Base-by-base conservation (phyloP, 139 green algal species). In the Chlorella sp. region DNA sequence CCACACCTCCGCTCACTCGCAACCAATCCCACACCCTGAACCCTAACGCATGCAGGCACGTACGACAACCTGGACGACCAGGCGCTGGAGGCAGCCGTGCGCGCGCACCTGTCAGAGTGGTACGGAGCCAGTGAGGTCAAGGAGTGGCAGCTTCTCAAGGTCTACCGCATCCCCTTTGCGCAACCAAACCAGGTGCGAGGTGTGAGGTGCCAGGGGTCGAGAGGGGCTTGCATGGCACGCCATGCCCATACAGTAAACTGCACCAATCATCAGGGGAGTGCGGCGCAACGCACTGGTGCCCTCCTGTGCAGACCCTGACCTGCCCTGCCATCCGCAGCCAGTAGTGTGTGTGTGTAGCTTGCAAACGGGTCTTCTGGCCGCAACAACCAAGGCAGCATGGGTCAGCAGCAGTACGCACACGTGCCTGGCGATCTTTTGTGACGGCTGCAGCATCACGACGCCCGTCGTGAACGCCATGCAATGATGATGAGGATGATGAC, bases 101-200 rank as follows among this genome's bases (percentile, higher is more conserved):
- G 77, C 27, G 31, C 36, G 27, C 89, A 99, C 77, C 83, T 98
- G 49, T 49, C 36, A 20, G 68, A 50, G 6, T 99, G 95, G 95
- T 98, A 97, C 78, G 93, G 91, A 1, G 49, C 51, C 0, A 35
- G 30, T 1, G 73, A 92, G 50, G 88, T 94, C 32, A 72, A 61
- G 0, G 75, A 27, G 49, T 99, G 93, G 93, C 68, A 74, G 49
- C 87, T 91, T 51, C 84, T 99, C n/a, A 70, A 79, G 32, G 91
- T 83, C 1, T 99, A 98, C 86, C 82, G 94, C 59, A 98, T 99
- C 60, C 89, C 93, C 26, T 99, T 92, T 79, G 89, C 93, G 27
- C 94, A 98, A 82, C 93, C 92, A 32, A 90, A 83, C 71, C 92
- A 97, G 87, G 85, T 88, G 69, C 24, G 5, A 64, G 24, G 24